These are phyloP conservation scores for Boechera divaricarpa DNA, from an alignment of 345 rosid genomes.

Conservation along the genomic window DNA sequence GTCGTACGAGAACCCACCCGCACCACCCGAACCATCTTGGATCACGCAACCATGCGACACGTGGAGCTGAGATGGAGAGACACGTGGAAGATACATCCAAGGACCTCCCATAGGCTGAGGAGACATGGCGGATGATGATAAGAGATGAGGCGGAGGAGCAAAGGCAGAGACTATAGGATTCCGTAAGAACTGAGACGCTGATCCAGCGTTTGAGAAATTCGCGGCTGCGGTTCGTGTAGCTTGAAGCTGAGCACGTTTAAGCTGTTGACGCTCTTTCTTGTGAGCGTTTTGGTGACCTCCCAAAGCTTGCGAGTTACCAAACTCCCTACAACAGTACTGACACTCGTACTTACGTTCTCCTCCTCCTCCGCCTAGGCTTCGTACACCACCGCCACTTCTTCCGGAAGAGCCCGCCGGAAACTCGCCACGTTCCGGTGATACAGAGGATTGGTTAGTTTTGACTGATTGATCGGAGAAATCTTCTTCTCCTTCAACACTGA, in stretches of 20 bases:
- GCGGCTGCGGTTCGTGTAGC: constrained; percentile 66
- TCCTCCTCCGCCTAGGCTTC: constrained; percentile 42
- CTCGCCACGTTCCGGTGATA: constrained; percentile 32
- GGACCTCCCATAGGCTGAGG: constrained; percentile 51
- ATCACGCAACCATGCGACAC: constrained; percentile 82
- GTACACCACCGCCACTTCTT: constrained; percentile 25
- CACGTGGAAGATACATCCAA: constrained; percentile 89
- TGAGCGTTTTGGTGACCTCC: constrained; percentile 93
- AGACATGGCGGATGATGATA: constrained; percentile 50
- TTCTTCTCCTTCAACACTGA: constrained; percentile 74
- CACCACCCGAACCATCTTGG: constrained; percentile 44
- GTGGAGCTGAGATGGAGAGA: constrained; percentile 65
- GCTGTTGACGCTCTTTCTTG: constrained; percentile 82
- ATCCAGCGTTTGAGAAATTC: constrained; percentile 43
- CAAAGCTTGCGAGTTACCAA: constrained; percentile 80
- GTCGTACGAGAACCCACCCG: constrained; percentile 51
- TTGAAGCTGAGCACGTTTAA: constrained; percentile 76
- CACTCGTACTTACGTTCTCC: constrained; percentile 82
- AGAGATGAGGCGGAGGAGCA: constrained; percentile 81
- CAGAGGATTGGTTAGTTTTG: constrained; percentile 25
- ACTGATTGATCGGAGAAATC: constrained; percentile 41
- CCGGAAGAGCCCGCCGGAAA: constrained; percentile 42
- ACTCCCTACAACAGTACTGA: constrained; percentile 77
- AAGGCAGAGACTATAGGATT: constrained; percentile 94
- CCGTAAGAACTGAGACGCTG: constrained; percentile 57